Evolutionary conservation across 805 yeast species (phyloP), one percentile per base, ranked within the genome.

Genomic region (Komagataella mondaviorum): DNA sequence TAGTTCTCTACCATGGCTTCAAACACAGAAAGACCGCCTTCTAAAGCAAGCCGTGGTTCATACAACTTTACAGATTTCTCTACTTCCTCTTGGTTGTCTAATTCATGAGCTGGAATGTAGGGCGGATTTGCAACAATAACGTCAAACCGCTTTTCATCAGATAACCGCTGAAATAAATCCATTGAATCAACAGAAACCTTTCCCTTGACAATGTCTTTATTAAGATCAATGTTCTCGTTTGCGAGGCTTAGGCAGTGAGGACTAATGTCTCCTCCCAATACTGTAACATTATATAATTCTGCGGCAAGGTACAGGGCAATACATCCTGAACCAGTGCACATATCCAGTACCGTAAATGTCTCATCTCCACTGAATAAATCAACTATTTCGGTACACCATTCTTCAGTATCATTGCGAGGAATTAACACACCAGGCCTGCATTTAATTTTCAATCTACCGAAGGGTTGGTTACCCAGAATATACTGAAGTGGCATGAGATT

Each of bases 371-470:
- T 46, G 7, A 22, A 16, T 44, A 36, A 6, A 6, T 54, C 54
- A 0, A 69, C 64, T 18, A 85, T 61, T 51, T 71, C 72, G 24
- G 68, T 43, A 7, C 76, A 70, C 97, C 97, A 91, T 60, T 88
- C 96, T 63, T 91, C 98, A 0, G 99, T 91, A 62, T 91, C 99
- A 85, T 91, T 82, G 49, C 99, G 67, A 0, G 99, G 98, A 23
- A 91, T 90, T 54, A 91, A 67, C 1, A 88, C 97, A 0, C 80
- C 80, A 1, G 68, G 69, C 24, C 64, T 59, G 59, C 96, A 87
- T 23, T 59, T 52, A 3, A 91, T 73, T 10, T 76, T 78, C 49
- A 91, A 61, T 2, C 63, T 59, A 0, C 93, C 95, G 69, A 91
- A 91, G 1, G 98, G 98, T 65, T 90, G 97, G 0, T 80, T 67